Conservation (phyloP, 352 stramenopile genomes). For the Phytophthora syringae region DNA sequence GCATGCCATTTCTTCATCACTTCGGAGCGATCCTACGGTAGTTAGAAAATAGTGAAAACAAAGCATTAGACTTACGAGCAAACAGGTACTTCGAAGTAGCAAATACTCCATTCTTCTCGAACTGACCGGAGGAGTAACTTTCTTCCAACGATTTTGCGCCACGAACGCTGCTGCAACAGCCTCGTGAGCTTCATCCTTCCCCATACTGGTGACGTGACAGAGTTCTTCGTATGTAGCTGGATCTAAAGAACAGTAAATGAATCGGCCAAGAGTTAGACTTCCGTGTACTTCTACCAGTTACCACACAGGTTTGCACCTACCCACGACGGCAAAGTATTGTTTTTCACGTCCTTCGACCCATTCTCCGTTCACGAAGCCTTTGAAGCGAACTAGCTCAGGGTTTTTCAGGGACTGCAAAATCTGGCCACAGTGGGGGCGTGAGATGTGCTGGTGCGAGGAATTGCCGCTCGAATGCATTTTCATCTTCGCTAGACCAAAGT, state of each 20-base stretch:
- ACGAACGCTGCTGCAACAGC: conserved; percentile 65
- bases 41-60: background rate
- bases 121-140: conserved; percentile 44
- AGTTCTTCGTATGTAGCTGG: conserved; percentile 68
- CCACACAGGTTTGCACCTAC: conserved; percentile 9
- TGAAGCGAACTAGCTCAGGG: conserved; percentile 57
- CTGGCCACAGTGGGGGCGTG: conserved; percentile 1
- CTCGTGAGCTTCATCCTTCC: conserved; percentile 52
- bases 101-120: no score
- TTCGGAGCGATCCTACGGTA: conserved; percentile 33
- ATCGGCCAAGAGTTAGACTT: no score
- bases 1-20: conserved; percentile 73
- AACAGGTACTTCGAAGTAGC: no score
- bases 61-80: background rate
- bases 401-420: conserved; percentile 38
- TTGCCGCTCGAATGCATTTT: conserved; percentile 9
- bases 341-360: conserved; percentile 54
- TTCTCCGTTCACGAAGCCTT: conserved; percentile 64
- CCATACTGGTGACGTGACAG: conserved; percentile 59
- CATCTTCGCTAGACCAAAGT: conserved; percentile 3
- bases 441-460: no score
- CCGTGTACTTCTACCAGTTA: no score
- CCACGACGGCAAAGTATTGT: conserved; percentile 52
- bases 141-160: no score
- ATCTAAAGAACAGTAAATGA: conserved; percentile 26